These are phyloP conservation scores for Backusella luteola DNA, from an alignment of 192 early-diverging fungal genomes.

Conservation along the genomic window DNA sequence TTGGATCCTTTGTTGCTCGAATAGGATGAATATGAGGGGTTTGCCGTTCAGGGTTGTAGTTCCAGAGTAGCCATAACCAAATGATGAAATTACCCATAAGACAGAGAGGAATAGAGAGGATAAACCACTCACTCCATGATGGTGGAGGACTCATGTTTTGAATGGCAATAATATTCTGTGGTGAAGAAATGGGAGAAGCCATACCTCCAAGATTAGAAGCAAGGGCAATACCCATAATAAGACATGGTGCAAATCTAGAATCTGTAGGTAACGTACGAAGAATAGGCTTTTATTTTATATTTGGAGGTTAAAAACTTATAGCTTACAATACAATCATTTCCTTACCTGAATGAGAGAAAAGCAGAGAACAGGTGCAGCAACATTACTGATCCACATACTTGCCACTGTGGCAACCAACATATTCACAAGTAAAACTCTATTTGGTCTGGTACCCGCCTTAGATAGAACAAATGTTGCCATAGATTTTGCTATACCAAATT, in stretches of 20 bases:
- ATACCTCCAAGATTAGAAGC: conserved; percentile 97
- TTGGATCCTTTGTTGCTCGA: conserved; percentile 54
- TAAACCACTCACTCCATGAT: conserved; percentile 90
- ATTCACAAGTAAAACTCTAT: conserved; percentile 82
- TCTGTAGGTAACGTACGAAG: conserved; percentile 80
- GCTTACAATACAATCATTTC: background rate
- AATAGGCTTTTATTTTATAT: conserved; percentile 61
- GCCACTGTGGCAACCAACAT: conserved; percentile 96
- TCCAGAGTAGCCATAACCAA: conserved; percentile 76
- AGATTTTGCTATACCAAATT: conserved; percentile 91
- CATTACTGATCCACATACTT: conserved; percentile 98
- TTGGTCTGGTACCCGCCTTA: conserved; percentile 83
- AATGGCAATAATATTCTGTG: conserved; percentile 96
- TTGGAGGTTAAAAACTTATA: background rate
- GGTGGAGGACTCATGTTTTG: conserved; percentile 88
- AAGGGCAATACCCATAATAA: conserved; percentile 93
- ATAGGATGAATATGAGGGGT: conserved; percentile 56
- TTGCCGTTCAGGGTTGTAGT: conserved; percentile 68
- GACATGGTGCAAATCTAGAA: conserved; percentile 81
- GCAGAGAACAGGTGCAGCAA: conserved; percentile 96
- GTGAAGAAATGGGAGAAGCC: conserved; percentile 94
- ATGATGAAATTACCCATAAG: conserved; percentile 74
- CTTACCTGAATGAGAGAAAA: conserved; percentile 83
- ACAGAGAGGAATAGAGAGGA: conserved; percentile 84
- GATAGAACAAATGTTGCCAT: conserved; percentile 84